Conservation (phyloP, 306 rosid species). For the Fragaria nilgerrensis region DNA sequence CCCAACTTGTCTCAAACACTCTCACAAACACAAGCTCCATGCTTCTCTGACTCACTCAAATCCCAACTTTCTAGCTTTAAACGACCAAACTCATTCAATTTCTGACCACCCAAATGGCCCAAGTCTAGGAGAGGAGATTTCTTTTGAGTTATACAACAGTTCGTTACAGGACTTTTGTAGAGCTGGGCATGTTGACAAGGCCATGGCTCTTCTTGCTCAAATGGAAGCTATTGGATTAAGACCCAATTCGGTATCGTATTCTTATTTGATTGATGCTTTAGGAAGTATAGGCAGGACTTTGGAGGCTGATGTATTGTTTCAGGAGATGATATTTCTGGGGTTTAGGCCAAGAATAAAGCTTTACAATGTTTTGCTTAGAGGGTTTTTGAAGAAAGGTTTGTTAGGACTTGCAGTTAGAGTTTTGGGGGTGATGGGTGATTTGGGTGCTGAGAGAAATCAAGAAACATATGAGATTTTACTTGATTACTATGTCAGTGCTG, state of each 20-base stretch:
- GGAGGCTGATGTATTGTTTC: constrained; percentile 69
- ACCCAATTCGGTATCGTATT: constrained; percentile 39
- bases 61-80: constrained; percentile 14
- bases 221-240: constrained; percentile 55
- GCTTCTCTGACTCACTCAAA: constrained; percentile 17
- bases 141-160: constrained; percentile 38
- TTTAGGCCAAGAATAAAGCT: constrained; percentile 41
- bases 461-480: constrained; percentile 60
- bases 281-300: constrained; percentile 68
- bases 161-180: constrained; percentile 48
- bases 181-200: constrained; percentile 49
- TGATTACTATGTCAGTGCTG: constrained; percentile 65
- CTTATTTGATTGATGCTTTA: constrained; percentile 53
- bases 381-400: constrained; percentile 69
- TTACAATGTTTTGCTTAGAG: constrained; percentile 62
- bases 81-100: constrained; percentile 13
- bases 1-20: constrained; percentile 17
- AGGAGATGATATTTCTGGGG: constrained; percentile 56
- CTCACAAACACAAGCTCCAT: constrained; percentile 6
- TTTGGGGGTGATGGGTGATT: constrained; percentile 44
- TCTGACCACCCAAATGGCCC: constrained; percentile 8
- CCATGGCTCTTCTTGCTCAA: constrained; percentile 54
- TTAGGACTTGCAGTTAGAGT: constrained; percentile 46
- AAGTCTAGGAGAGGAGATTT: constrained; percentile 40
- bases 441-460: constrained; percentile 33